These are phyloP conservation scores for Aspergillus amoenus DNA, from an alignment of 2,329 filamentous ascomycete species.

Conservation along the genomic window DNA sequence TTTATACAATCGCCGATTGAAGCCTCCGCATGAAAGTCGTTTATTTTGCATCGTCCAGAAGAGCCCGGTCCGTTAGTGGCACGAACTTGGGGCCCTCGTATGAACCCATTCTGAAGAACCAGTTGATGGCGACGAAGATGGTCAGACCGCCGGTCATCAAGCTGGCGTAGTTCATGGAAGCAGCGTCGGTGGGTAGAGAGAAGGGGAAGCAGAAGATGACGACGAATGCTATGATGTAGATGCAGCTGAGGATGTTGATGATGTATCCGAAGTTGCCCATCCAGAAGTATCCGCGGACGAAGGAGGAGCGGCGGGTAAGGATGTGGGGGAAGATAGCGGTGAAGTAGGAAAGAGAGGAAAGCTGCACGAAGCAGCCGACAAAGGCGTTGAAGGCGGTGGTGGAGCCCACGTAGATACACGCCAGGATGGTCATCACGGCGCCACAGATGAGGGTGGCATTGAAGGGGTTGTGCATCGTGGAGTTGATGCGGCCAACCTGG, in stretches of 20 bases:
- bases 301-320: constrained; percentile 51
- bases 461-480: constrained; percentile 58
- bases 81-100: constrained; percentile 40
- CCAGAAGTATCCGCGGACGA: constrained; percentile 55
- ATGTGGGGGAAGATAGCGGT: constrained; percentile 54
- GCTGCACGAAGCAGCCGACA: constrained; percentile 58
- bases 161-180: constrained; percentile 56
- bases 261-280: constrained; percentile 52
- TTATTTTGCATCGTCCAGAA: constrained; percentile 29
- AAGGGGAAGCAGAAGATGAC: constrained; percentile 63
- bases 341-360: constrained; percentile 57
- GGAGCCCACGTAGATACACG: constrained; percentile 58
- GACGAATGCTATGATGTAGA: constrained; percentile 57
- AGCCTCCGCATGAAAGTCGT: background rate
- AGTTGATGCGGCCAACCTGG: constrained; percentile 56
- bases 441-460: constrained; percentile 58
- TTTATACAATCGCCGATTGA: background rate
- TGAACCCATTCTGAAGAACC: constrained; percentile 32
- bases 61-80: constrained; percentile 33
- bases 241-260: constrained; percentile 52
- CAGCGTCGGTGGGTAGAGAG: constrained; percentile 44
- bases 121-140: constrained; percentile 51
- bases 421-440: constrained; percentile 53
- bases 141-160: constrained; percentile 55
- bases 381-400: constrained; percentile 57